These are phyloP conservation scores for Rhododendron henanense DNA, from an alignment of 148 eudicot genomes.

Conservation along the genomic window DNA sequence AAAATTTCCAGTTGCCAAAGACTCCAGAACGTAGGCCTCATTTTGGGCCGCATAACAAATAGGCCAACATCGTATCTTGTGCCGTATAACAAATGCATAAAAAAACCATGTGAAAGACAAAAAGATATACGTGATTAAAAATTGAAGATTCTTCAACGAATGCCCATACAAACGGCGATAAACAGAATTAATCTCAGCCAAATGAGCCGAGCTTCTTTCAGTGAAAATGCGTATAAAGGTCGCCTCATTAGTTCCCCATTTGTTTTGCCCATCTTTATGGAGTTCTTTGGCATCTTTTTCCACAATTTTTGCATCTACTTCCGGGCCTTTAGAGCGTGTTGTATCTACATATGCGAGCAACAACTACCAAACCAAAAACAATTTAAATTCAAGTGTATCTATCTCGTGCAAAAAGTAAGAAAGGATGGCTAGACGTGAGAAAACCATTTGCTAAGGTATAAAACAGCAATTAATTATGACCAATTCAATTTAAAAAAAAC, in stretches of 20 bases:
- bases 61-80: background rate
- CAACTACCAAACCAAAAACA: slow-evolving; percentile 38
- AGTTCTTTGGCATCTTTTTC: slow-evolving; percentile 70
- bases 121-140: background rate
- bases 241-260: slow-evolving; percentile 69
- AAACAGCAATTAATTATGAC: too few species aligned
- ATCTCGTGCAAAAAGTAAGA: too few species aligned
- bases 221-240: slow-evolving; percentile 62
- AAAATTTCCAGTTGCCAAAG: background rate
- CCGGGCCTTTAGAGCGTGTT: slow-evolving; percentile 64
- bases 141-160: slow-evolving; percentile 23
- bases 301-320: slow-evolving; percentile 48
- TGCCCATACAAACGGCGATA: slow-evolving; percentile 47
- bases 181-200: slow-evolving; percentile 58
- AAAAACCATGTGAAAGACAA: background rate
- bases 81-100: background rate
- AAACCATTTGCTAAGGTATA: too few species aligned
- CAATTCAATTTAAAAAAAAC: too few species aligned
- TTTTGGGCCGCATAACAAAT: background rate
- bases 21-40: background rate
- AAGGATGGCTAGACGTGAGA: too few species aligned
- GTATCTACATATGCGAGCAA: slow-evolving; percentile 50
- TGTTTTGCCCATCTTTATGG: slow-evolving; percentile 74
- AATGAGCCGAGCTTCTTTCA: slow-evolving; percentile 72
- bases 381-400: background rate